Conservation (phyloP, 768 basidiomycete species). For the Tulasnella sp. region DNA sequence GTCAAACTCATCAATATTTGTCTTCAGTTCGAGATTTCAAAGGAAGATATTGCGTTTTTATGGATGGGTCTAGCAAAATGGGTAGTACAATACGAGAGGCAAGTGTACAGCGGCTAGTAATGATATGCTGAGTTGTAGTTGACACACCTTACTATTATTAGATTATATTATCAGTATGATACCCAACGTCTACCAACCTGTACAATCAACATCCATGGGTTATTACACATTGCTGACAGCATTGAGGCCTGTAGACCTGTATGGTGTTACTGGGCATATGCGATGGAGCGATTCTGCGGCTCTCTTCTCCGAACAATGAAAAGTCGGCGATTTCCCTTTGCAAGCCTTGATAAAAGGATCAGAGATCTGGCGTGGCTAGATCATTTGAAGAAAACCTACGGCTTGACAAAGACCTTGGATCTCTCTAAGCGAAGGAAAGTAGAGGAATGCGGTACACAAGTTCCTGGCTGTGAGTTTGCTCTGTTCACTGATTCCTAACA, state of each 20-base stretch:
- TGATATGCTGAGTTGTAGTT: too few species aligned
- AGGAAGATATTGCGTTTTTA: constrained; percentile 16
- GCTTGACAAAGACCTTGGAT: not conserved
- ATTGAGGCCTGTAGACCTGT: not conserved
- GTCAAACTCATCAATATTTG: constrained; percentile 28
- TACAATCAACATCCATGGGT: not conserved
- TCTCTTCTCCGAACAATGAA: not conserved
- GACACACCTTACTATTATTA: not conserved
- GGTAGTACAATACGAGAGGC: too few species aligned
- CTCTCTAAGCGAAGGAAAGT: not conserved
- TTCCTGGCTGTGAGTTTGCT: not conserved
- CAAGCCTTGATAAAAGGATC: not conserved
- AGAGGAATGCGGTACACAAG: not conserved
- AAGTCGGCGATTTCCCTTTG: not conserved
- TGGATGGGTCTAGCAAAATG: not conserved
- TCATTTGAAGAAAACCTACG: not conserved
- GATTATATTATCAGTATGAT: not conserved
- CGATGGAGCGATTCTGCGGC: not conserved
- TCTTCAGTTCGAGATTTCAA: constrained; percentile 29
- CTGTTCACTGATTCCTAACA: too few species aligned
- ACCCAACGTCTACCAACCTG: not conserved
- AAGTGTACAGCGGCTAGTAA: too few species aligned
- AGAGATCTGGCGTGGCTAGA: not conserved
- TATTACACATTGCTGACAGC: not conserved
- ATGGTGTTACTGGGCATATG: not conserved